Conservation (phyloP, 805 yeast genomes). For the Suhomyces pyralidae region DNA sequence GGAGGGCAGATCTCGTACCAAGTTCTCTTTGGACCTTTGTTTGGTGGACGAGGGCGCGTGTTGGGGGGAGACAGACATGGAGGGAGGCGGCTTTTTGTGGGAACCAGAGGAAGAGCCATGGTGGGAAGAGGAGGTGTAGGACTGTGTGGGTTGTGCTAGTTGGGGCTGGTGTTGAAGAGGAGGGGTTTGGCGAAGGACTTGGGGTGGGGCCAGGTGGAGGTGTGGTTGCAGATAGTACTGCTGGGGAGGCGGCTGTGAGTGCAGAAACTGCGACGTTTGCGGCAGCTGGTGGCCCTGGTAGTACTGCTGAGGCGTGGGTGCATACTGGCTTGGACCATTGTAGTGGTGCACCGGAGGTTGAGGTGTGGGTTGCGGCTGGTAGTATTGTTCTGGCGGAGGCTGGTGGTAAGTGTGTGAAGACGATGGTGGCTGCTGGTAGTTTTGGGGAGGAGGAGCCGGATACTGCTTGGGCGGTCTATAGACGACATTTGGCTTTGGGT, state of each 20-base stretch:
- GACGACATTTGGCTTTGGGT: constrained; percentile 4
- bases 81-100: constrained; percentile 19
- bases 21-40: constrained; percentile 20
- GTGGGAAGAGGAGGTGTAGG: too few species aligned
- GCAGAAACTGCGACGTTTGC: constrained; percentile 8
- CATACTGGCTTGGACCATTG: constrained; percentile 14
- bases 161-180: constrained; percentile 5
- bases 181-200: constrained; percentile 11
- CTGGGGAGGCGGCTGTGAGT: constrained; percentile 6
- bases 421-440: constrained; percentile 9
- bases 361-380: constrained; percentile 8
- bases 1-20: constrained; percentile 14
- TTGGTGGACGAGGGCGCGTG: constrained; percentile 7
- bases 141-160: too few species aligned
- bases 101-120: not conserved
- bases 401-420: constrained; percentile 9
- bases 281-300: constrained; percentile 11
- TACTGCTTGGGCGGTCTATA: constrained; percentile 11
- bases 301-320: constrained; percentile 9
- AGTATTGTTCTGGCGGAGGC: constrained; percentile 6
- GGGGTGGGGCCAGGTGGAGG: constrained; percentile 13
- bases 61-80: constrained; percentile 2
- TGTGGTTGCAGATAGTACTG: not conserved
- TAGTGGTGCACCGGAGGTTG: constrained; percentile 10
- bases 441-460: constrained; percentile 5